phyloP scores from a whole-genome alignment of 2,329 filamentous ascomycete genomes.

The Hypoxylon sp. region DNA sequence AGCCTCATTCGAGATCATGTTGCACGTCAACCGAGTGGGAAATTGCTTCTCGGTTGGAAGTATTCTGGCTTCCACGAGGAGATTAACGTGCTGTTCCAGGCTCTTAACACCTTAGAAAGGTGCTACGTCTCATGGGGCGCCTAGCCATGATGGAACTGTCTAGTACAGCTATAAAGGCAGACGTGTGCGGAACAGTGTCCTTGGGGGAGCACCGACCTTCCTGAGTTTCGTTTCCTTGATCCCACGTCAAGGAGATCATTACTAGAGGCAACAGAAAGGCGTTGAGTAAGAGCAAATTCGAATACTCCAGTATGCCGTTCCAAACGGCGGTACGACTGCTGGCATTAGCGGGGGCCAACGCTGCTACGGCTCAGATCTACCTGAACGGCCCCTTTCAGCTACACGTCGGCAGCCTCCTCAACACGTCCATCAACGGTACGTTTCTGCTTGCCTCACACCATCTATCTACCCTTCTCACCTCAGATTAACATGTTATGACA shows the following conservation, averaged over 20 bases:
- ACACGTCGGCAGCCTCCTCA: slow-evolving; percentile 12
- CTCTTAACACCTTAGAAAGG: not conserved
- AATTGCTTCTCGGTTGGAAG: slow-evolving; percentile 18
- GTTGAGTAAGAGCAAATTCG: not conserved
- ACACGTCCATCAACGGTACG: slow-evolving; percentile 22
- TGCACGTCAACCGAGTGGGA: not conserved
- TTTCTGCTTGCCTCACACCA: not conserved
- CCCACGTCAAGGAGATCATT: not conserved
- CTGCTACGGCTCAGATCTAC: slow-evolving; percentile 4
- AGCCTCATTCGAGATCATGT: slow-evolving; percentile 9
- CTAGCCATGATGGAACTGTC: not conserved
- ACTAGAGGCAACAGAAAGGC: not conserved
- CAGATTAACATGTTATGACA: not conserved
- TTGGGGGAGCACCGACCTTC: not conserved
- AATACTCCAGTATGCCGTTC: slow-evolving; percentile 6
- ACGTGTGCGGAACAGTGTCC: too few relatives aligned
- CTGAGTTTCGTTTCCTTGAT: not conserved
- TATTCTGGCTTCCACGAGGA: not conserved
- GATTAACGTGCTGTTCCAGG: not conserved
- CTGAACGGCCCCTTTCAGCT: slow-evolving; percentile 30
- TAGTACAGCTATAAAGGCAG: slow-evolving; percentile 2
- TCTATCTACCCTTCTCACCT: not conserved
- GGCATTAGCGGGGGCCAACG: not conserved
- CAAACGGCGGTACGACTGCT: slow-evolving; percentile 1
- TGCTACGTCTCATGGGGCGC: not conserved